A percentile compares a stretch with the other conserved stretches of the same genome.
Evolutionary conservation across 2,329 filamentous ascomycete genomes (phyloP).

Genomic region (Parastagonospora avenae): DNA sequence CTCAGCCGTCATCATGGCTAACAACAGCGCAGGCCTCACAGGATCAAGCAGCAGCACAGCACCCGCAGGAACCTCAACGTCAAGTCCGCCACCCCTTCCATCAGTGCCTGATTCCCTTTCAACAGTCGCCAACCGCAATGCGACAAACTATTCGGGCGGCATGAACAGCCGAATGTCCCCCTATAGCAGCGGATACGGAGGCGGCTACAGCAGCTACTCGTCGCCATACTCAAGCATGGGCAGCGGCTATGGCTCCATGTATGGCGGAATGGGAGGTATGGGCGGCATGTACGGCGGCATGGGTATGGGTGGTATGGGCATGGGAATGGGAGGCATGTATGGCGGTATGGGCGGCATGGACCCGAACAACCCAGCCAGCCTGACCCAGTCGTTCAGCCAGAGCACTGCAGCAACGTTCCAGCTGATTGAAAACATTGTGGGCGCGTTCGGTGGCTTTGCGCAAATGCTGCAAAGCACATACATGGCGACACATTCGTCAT

Average conservation of each 20-base stretch:
- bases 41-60: constrained; percentile 47
- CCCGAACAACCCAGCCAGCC: constrained; percentile 87
- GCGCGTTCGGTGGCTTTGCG: constrained; percentile 94
- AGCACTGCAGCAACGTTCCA: constrained; percentile 97
- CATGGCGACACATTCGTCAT: constrained; percentile 98
- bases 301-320: constrained; percentile 51
- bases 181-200: constrained; percentile 53
- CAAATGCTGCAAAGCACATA: constrained; percentile 99
- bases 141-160: constrained; percentile 73
- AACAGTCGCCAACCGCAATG: constrained; percentile 84
- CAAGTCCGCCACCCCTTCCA: constrained; percentile 71
- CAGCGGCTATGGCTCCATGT: constrained; percentile 52
- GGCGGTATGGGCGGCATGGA: constrained; percentile 37
- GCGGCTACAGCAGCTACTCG: constrained; percentile 59
- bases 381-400: constrained; percentile 94
- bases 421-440: constrained; percentile 96
- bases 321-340: constrained; percentile 44
- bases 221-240: constrained; percentile 60
- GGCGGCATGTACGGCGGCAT: constrained; percentile 57
- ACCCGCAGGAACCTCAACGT: constrained; percentile 48
- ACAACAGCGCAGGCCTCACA: constrained; percentile 38
- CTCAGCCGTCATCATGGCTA: constrained; percentile 25
- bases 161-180: constrained; percentile 63
- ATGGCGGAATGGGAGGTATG: constrained; percentile 46
- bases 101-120: constrained; percentile 79